Base-by-base conservation (phyloP, 306 rosid genomes). In the Elaeagnus macrophylla region DNA sequence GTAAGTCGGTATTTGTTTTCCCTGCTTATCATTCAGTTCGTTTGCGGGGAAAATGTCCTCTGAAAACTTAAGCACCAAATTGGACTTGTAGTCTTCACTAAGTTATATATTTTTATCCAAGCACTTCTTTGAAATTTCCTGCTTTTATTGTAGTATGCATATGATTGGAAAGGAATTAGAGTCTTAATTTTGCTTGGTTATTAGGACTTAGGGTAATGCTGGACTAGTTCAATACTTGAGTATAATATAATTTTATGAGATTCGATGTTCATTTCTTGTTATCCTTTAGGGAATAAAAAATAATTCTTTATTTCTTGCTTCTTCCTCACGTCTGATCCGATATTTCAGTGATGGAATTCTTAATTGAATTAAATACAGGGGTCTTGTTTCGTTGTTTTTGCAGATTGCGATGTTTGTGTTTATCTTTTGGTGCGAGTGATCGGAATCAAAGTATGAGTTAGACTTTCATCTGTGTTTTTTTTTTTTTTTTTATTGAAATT, bases 1-100 rank as follows among this genome's bases (percentile, higher is more conserved):
- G 69, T 67, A 56, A 71, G 81, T 46, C 41, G 39, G 39, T 7
- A 37, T 19, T 38, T 10, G 6, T n/a, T n/a, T n/a, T 39, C 55
- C n/a, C 15, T 44, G 50, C 10, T 12, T 35, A 39, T 35, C 14
- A 41, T 54, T 51, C 61, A 61, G 62, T 70, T 62, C 69, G 71
- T 39, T 44, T 66, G 35, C 39, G 35, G 56, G 62, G 54, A 67
- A 69, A 54, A 56, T 65, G 9, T 0, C 12, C 13, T 11, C 48
- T 13, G n/a, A n/a, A n/a, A n/a, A n/a, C n/a, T n/a, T n/a, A n/a
- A n/a, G n/a, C n/a, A n/a, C n/a, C n/a, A n/a, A n/a, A n/a, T 4
- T 44, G 15, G 5, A 0, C 6, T 43, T 43, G n/a, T n/a, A n/a
- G n/a, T n/a, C n/a, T n/a, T n/a, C n/a, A n/a, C n/a, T n/a, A n/a